Evolutionary conservation across 78 protist species (phyloP).

Genomic region (Protostelium mycophagum): DNA sequence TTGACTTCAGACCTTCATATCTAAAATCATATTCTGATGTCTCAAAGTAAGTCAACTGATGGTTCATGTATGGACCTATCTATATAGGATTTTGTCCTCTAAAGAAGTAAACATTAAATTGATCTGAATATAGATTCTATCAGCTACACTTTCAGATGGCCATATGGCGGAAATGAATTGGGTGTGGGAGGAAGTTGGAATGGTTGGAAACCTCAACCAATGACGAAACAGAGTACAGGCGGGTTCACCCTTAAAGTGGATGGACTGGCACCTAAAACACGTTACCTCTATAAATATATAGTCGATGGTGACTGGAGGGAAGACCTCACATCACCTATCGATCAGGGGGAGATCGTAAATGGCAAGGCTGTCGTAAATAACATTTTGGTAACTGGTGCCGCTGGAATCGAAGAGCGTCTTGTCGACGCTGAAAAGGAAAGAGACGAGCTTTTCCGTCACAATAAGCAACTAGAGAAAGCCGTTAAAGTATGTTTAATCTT

Average conservation of each 20-base stretch:
- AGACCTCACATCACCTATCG: not conserved
- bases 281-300: not conserved
- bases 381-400: not conserved
- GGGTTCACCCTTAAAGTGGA: not conserved
- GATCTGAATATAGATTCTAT: no score
- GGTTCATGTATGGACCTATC: no score
- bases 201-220: not conserved
- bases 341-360: not conserved
- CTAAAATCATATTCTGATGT: no score
- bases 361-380: not conserved
- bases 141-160: not conserved
- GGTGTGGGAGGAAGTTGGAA: not conserved
- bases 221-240: not conserved
- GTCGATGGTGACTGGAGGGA: not conserved
- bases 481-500: not conserved
- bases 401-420: not conserved
- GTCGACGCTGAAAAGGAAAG: not conserved
- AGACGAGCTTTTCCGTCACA: not conserved
- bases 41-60: no score
- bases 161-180: not conserved
- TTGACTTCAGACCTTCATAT: no score
- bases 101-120: no score
- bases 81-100: no score
- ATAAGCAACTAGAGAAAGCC: not conserved
- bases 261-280: not conserved